These are phyloP conservation scores for Lotmaria passim DNA, from an alignment of 208 protist genomes.

Conservation along the genomic window DNA sequence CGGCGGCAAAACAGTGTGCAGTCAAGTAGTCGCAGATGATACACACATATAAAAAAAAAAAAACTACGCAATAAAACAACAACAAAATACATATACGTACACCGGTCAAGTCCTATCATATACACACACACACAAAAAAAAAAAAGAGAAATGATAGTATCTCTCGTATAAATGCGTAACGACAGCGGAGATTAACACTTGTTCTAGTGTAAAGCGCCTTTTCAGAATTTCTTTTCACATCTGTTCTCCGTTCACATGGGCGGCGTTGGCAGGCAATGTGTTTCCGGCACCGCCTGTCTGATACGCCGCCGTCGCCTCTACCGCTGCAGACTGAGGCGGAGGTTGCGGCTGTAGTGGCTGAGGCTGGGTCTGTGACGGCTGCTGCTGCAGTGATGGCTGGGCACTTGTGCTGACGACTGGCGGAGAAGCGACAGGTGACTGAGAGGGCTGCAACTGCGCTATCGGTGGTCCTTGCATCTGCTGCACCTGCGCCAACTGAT, in stretches of 20 bases:
- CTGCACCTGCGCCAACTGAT: neutral
- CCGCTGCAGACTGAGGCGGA: neutral
- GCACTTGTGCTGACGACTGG: neutral
- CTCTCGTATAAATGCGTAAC: too few species aligned
- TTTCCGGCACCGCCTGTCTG: neutral
- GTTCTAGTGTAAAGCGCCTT: too few species aligned
- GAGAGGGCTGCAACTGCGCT: neutral
- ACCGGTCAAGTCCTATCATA: too few species aligned
- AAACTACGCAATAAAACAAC: too few species aligned
- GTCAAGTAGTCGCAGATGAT: too few species aligned
- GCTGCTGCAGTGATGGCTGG: neutral
- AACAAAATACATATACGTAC: too few species aligned
- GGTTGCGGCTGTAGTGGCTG: neutral
- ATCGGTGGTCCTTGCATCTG: neutral
- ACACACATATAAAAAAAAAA: too few species aligned
- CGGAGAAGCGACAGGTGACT: neutral
- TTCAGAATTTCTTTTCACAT: neutral
- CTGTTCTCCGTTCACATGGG: neutral
- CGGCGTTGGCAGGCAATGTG: neutral
- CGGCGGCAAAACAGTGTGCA: too few species aligned
- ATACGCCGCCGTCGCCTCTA: neutral
- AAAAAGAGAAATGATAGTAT: too few species aligned
- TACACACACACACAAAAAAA: too few species aligned
- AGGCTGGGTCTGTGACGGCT: neutral
- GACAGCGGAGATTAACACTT: too few species aligned